Conservation (phyloP, 2,329 filamentous ascomycete species). For the Uncinocarpus reesii region DNA sequence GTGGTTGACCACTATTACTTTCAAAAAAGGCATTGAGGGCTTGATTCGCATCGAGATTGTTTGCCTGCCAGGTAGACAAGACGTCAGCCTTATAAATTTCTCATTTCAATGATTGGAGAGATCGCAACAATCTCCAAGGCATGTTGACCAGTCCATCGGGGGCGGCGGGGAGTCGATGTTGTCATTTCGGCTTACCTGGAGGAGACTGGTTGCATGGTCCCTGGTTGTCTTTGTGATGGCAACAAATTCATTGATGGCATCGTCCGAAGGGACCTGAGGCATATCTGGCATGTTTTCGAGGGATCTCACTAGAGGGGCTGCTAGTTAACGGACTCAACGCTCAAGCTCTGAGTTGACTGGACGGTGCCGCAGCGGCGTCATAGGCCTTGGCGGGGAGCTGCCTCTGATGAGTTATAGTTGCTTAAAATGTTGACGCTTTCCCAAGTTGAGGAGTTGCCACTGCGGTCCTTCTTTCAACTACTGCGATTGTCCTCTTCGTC, state of each 20-base stretch:
- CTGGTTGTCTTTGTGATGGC: conserved; percentile 33
- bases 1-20: conserved; percentile 29
- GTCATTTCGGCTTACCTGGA: conserved; percentile 27
- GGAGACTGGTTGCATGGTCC: conserved; percentile 32
- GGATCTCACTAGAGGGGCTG: too few relatives aligned
- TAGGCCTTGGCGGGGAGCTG: background rate
- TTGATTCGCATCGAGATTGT: conserved; percentile 36
- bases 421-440: too few relatives aligned
- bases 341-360: background rate
- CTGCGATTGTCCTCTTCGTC: too few relatives aligned
- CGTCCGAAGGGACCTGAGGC: conserved; percentile 24
- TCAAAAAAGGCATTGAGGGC: conserved; percentile 42
- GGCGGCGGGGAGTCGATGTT: background rate
- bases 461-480: too few relatives aligned
- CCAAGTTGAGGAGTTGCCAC: too few relatives aligned
- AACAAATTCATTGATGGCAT: conserved; percentile 33
- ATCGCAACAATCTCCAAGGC: background rate
- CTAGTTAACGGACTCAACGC: background rate
- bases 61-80: conserved; percentile 26
- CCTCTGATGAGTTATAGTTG: background rate
- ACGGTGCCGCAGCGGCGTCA: background rate
- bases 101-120: background rate
- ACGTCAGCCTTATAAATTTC: background rate
- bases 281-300: background rate
- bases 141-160: background rate